Evolutionary conservation across 257 asterid genomes (phyloP).

Genomic region (Solanum commersonii): DNA sequence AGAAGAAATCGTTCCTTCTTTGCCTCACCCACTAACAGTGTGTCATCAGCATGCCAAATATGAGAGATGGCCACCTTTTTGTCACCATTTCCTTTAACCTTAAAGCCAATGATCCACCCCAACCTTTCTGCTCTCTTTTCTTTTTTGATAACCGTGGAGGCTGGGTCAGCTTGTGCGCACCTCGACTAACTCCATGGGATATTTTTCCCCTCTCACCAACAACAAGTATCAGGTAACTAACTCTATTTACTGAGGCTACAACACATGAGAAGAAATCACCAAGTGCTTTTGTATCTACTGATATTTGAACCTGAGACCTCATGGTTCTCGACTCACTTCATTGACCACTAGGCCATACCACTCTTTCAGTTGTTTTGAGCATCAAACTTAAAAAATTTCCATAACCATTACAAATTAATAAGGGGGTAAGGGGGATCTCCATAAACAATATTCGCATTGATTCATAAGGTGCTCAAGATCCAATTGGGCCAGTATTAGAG

Average conservation of each 20-base stretch:
- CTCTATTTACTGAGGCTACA: background rate
- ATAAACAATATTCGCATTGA: background rate
- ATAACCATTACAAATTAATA: background rate
- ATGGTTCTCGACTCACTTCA: background rate
- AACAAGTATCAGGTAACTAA: background rate
- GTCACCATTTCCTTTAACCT: background rate
- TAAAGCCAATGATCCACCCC: background rate
- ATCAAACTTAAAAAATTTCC: background rate
- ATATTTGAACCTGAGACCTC: background rate
- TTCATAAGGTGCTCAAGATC: background rate
- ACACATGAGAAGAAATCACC: background rate
- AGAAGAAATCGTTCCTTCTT: background rate
- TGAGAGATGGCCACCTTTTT: background rate
- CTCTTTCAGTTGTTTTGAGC: background rate
- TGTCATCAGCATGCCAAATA: background rate
- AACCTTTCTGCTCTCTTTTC: background rate
- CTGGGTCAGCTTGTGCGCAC: background rate
- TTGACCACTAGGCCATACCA: background rate
- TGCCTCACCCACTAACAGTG: background rate
- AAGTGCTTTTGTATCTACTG: background rate
- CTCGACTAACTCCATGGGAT: background rate
- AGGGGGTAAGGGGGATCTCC: background rate
- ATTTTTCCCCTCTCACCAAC: background rate
- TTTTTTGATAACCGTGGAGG: background rate
- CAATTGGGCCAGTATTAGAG: background rate